Evolutionary conservation across 2,329 filamentous ascomycete species (phyloP).

Genomic region (Fusarium torreyae): DNA sequence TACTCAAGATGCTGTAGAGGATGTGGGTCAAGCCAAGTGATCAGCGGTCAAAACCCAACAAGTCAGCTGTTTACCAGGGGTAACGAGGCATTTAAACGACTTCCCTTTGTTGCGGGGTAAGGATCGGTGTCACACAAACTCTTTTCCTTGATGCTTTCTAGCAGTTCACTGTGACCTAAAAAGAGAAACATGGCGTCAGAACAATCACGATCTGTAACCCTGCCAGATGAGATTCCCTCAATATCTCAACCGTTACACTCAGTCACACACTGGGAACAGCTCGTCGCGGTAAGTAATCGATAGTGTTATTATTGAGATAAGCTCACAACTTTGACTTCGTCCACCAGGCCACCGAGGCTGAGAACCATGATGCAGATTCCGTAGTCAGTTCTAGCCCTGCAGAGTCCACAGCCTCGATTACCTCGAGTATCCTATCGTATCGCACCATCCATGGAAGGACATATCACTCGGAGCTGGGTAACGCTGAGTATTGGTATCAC

Average conservation of each 20-base stretch:
- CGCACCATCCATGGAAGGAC: slow-evolving; percentile 37
- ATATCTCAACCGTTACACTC: slow-evolving; percentile 3
- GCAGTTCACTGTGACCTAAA: too few relatives aligned
- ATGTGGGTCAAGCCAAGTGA: too few relatives aligned
- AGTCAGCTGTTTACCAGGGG: too few relatives aligned
- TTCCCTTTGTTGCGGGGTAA: too few relatives aligned
- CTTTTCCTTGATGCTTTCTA: too few relatives aligned
- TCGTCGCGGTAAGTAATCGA: not conserved
- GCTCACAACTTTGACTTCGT: not conserved
- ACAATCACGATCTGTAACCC: not conserved
- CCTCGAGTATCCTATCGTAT: slow-evolving; percentile 31
- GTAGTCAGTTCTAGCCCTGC: slow-evolving; percentile 1
- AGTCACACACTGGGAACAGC: slow-evolving; percentile 14
- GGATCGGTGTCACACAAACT: too few relatives aligned
- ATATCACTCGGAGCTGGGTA: slow-evolving; percentile 31
- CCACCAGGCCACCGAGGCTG: slow-evolving; percentile 1
- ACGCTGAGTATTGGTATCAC: slow-evolving; percentile 25
- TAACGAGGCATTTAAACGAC: too few relatives aligned
- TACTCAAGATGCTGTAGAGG: too few relatives aligned
- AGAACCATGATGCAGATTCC: slow-evolving; percentile 17
- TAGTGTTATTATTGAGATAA: accelerated
- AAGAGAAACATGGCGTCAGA: not conserved
- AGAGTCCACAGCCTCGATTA: slow-evolving; percentile 37
- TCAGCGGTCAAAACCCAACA: too few relatives aligned
- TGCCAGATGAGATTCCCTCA: not conserved